Base-by-base conservation (phyloP, 23 red algal species). In the Rhodosorus marinus region DNA sequence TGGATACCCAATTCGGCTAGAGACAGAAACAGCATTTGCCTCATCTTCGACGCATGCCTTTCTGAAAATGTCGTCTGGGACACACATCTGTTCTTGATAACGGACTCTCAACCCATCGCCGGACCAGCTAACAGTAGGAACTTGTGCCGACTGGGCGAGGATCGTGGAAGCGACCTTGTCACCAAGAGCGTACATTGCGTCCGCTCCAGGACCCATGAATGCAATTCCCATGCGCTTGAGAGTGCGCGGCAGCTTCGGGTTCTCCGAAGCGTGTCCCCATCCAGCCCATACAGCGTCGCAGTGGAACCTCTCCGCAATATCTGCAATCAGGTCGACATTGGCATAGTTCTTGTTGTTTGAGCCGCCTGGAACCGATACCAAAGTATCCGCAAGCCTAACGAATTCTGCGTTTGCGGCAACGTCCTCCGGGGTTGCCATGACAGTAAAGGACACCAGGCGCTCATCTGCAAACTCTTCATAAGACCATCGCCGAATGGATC, bases 261-360 rank as follows among this genome's bases (percentile, higher is more conserved):
- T 98, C 60, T 98, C 90, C 1, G 76, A 83, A 24, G 90, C 90
- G 63, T 98, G 90, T 20, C 90, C 90, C 90, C 90, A 98, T 30
- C 90, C 90, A 8, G 90, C 90, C 90, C 90, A 98, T 1, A 98
- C 90, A 4, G 72, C 79, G 70, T 98, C 90, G 32, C 74, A 80
- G 31, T 60, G 54, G 26, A 70, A 68, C 8, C 79, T 66, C 45
- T 81, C 65, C 20, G 90, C 90, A 28, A 98, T 47, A 29, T 98
- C 90, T 14, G 69, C 61, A 35, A 98, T 76, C 31, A 98, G 90
- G 29, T 80, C 78, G 36, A 98, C 90, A 56, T 98, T 98, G 0
- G 90, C 90, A 49, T 79, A 98, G 65, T 98, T 98, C 67, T 81
- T 60, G 34, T 85, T 78, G 45, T 98, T 98, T 24, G 70, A 70